A percentile compares a stretch with the other conserved stretches of the same genome.
phyloP scores from a whole-genome alignment of 164 flowering plant genomes.

The Taxillus chinensis region DNA sequence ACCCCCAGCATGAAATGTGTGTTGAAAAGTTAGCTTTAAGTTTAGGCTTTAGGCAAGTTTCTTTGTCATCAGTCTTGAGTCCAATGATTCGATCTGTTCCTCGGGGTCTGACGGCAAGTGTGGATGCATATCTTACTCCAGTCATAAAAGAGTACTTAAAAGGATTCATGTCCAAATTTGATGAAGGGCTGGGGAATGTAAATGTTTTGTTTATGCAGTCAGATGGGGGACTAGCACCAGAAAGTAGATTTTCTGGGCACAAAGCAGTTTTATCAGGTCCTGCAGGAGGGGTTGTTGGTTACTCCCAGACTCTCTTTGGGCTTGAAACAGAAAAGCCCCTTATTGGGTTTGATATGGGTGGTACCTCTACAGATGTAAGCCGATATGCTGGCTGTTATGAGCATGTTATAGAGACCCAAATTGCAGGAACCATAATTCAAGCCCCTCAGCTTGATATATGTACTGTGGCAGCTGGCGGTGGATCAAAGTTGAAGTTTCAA shows the following conservation, averaged over 20 bases:
- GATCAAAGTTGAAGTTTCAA: constrained; percentile 87
- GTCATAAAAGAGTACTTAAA: constrained; percentile 87
- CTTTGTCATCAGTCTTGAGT: constrained; percentile 81
- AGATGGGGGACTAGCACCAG: constrained; percentile 98
- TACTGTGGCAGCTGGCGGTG: constrained; percentile 99
- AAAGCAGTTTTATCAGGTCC: constrained; percentile 97
- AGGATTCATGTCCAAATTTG: constrained; percentile 85
- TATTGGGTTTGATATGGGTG: constrained; percentile 99
- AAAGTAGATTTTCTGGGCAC: constrained; percentile 93
- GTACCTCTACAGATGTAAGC: constrained; percentile 96
- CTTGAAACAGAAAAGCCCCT: constrained; percentile 81
- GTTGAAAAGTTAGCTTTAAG: constrained; percentile 58
- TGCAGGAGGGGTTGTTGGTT: constrained; percentile 99
- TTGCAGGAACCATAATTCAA: constrained; percentile 93
- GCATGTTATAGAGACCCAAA: constrained; percentile 88
- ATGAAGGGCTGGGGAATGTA: constrained; percentile 59
- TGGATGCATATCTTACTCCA: constrained; percentile 95
- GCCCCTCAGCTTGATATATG: constrained; percentile 97
- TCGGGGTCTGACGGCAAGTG: constrained; percentile 92
- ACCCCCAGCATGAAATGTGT: constrained; percentile 67
- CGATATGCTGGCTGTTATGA: constrained; percentile 91
- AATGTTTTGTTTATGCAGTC: constrained; percentile 98
- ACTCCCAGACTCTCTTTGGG: constrained; percentile 84
- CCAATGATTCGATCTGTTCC: constrained; percentile 99
- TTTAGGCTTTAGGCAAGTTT: constrained; percentile 87